Percentiles rank a stretch among this genome's conserved stretches.
These are phyloP conservation scores for Saturnispora dispora DNA, from an alignment of 805 yeast species.

Conservation along the genomic window DNA sequence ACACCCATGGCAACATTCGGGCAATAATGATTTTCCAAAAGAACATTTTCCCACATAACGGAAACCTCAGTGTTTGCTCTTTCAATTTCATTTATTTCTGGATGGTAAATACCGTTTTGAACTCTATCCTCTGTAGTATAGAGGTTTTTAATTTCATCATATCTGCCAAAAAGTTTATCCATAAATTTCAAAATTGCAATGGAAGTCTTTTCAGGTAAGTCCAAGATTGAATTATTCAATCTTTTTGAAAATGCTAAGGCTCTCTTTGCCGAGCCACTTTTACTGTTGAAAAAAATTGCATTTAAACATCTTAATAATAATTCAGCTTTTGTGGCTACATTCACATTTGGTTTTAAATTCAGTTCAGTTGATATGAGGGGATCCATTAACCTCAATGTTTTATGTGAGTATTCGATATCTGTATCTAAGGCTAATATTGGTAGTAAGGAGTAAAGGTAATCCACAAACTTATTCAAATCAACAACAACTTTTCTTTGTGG, in stretches of 20 bases:
- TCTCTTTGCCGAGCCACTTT: slow-evolving; percentile 54
- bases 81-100: slow-evolving; percentile 58
- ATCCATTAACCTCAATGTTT: slow-evolving; percentile 70
- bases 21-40: slow-evolving; percentile 74
- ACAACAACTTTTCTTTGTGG: slow-evolving; percentile 62
- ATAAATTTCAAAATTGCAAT: slow-evolving; percentile 70
- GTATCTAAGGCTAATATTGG: slow-evolving; percentile 66
- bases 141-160: slow-evolving; percentile 63
- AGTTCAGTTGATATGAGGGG: slow-evolving; percentile 41
- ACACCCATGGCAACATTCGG: slow-evolving; percentile 71
- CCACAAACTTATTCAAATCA: slow-evolving; percentile 74
- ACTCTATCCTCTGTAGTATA: slow-evolving; percentile 86
- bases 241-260: slow-evolving; percentile 80
- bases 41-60: slow-evolving; percentile 77
- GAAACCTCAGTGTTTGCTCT: slow-evolving; percentile 84
- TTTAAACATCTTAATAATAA: slow-evolving; percentile 70
- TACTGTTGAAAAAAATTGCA: slow-evolving; percentile 68
- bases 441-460: slow-evolving; percentile 60
- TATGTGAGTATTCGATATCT: slow-evolving; percentile 79
- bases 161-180: slow-evolving; percentile 63
- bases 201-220: slow-evolving; percentile 82
- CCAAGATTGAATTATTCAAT: slow-evolving; percentile 53
- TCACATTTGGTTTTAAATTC: slow-evolving; percentile 56
- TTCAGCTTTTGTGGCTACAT: slow-evolving; percentile 84
- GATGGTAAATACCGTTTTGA: slow-evolving; percentile 65